Evolutionary conservation across 371 early-diverging fungal species (phyloP), one percentile per base, ranked within the genome.

Genomic region (Chytridiales sp.): DNA sequence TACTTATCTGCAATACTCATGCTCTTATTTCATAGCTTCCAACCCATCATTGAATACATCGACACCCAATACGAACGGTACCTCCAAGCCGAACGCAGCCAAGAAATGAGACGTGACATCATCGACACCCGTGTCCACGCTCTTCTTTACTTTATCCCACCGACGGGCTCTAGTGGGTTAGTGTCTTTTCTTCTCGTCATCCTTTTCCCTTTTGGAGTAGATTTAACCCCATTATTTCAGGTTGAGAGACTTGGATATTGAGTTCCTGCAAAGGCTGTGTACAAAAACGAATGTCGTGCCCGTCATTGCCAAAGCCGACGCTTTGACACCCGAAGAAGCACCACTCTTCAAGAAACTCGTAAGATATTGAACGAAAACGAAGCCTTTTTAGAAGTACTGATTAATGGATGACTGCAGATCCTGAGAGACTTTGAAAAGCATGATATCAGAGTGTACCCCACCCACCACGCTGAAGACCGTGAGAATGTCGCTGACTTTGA

Each of bases 281-380:
- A 68, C 72, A n/a, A 75, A 72, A 43, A 78, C 69, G 49, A 83
- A 83, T 44, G 70, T 83, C 55, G 70, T 88, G 31, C 86, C 88
- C 35, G 75, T 88, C 29, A 85, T 88, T 63, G 75, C 83, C 29
- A 85, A 85, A 62, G 76, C 85, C 17, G 88, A 88, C 63, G 72
- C 80, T 21, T 74, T 86, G 42, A 82, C 83, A 3, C 56, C 62
- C n/a, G 78, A 81, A 21, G 88, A 88, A 62, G 48, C 73, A 2
- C 52, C 48, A 2, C n/a, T 58, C 1, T 79, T 73, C 67, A 86
- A 86, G 66, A 65, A 72, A 40, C 60, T 63, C 13, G 74, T 76
- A 52, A 29, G 73, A 47, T 27, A 6, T 9, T 8, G 9, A 17
- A 27, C 6, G 8, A 15, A 59, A 9, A 9, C 22, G 50, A 11